Evolutionary conservation across 768 basidiomycete species (phyloP), one percentile per base, ranked within the genome.

Genomic region (Crepidotus variabilis): DNA sequence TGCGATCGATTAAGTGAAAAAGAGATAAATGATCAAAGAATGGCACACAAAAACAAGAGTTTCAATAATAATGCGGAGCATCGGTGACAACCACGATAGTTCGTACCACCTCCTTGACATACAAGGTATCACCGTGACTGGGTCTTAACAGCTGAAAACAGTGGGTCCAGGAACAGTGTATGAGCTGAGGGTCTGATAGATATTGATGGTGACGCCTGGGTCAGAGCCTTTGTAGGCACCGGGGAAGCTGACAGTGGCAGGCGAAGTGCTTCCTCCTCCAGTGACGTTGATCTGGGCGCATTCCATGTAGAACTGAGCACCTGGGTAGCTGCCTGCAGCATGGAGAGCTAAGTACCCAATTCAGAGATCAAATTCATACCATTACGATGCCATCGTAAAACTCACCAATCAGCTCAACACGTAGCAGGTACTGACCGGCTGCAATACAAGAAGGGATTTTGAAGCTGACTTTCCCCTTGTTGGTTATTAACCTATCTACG

Each of bases 261-360:
- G 51, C 10, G 61, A 62, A 9, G 75, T 66, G 43, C 23, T 53
- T 46, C 52, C 52, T 6, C 23, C 32, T 6, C 65, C 75, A 14
- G 71, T 75, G 47, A 80, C 71, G 33, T 67, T 58, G 49, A 79
- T 56, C 57, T 79, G 79, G 6, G 74, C 79, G 53, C 79, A 81
- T 54, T 75, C 74, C 76, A 79, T 77, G 61, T 83, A 85, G 71
- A 85, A 72, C 57, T 84, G 81, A 20, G 83, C 83, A 35, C 83
- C 82, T 35, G 80, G 81, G 61, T 81, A 82, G 16, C 60, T 71
- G 6, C 59, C 54, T 0, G 78, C 79, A 13, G 65, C 76, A 58
- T 78, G 80, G 34, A 81, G 68, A 50, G 78, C 79, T 80, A 28
- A 57, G 47, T 8, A 55, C 32, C 22, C 18, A 35, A 22, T 28